Conservation (phyloP, 2,329 filamentous ascomycete species). For the Fusarium sp. region DNA sequence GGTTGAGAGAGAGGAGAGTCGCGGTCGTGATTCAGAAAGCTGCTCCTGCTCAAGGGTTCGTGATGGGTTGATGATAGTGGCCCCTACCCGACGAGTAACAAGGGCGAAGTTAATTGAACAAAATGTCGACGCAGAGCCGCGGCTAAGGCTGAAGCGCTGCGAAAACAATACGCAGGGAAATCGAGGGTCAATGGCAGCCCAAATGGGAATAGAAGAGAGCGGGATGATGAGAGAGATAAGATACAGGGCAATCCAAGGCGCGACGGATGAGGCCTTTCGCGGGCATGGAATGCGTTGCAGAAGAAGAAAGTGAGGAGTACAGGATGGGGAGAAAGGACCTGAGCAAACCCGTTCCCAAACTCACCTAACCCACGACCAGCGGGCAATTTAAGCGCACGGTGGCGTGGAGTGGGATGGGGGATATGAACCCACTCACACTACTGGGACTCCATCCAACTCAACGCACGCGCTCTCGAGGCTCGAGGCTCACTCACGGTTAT, state of each 20-base stretch:
- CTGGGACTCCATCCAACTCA: conserved; percentile 8
- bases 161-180: conserved; percentile 11
- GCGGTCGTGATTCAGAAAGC: conserved; percentile 30
- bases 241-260: conserved; percentile 27
- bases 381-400: conserved; percentile 25
- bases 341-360: conserved; percentile 50
- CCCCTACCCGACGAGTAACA: conserved; percentile 7
- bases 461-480: conserved; percentile 25
- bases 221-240: conserved; percentile 15
- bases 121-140: conserved; percentile 24
- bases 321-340: conserved; percentile 54
- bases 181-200: conserved; percentile 22
- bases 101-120: conserved; percentile 14
- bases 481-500: neutral
- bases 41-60: conserved; percentile 3
- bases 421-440: conserved; percentile 40
- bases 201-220: conserved; percentile 6
- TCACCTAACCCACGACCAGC: conserved; percentile 54
- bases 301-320: conserved; percentile 51
- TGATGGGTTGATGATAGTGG: conserved; percentile 26
- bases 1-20: neutral
- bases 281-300: conserved; percentile 48
- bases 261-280: conserved; percentile 46
- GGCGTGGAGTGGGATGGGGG: conserved; percentile 26
- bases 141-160: conserved; percentile 1